Conservation (phyloP, 73 alveolate species). For the Paramecium caudatum region DNA sequence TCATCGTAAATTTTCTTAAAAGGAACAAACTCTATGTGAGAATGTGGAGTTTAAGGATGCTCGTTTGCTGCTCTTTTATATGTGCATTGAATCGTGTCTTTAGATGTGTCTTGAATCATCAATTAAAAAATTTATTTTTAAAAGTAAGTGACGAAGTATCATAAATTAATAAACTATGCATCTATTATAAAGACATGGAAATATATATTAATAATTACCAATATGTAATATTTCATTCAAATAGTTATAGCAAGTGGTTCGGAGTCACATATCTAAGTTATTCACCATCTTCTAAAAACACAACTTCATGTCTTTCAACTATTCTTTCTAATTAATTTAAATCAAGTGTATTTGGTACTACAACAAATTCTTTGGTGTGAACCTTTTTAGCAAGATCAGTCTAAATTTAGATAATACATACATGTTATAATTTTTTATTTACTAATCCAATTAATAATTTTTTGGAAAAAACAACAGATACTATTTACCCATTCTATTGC, state of each 20-base stretch:
- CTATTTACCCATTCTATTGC: neutral
- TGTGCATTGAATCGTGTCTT: conserved; percentile 51
- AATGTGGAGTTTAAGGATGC: conserved; percentile 26
- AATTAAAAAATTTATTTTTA: too few relatives aligned
- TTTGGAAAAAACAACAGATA: neutral
- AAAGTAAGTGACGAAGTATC: too few relatives aligned
- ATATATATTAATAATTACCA: too few relatives aligned
- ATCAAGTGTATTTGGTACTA: conserved; percentile 31
- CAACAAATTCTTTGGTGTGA: conserved; percentile 43
- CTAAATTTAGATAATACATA: neutral
- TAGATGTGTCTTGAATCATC: conserved; percentile 45
- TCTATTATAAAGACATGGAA: too few relatives aligned
- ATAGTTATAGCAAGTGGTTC: neutral
- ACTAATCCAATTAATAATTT: neutral
- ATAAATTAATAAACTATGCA: too few relatives aligned
- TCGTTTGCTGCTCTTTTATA: conserved; percentile 55
- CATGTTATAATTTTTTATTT: conserved; percentile 4
- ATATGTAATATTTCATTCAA: conserved; percentile 25
- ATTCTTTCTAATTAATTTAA: conserved; percentile 2
- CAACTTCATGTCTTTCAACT: conserved; percentile 54
- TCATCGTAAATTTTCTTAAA: conserved; percentile 74
- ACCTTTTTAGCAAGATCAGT: conserved; percentile 39
- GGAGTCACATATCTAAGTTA: conserved; percentile 13
- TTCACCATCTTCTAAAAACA: conserved; percentile 54
- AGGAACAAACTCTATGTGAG: conserved; percentile 39